Evolutionary conservation across 306 rosid species (phyloP).

Genomic region (Castanea sativa): DNA sequence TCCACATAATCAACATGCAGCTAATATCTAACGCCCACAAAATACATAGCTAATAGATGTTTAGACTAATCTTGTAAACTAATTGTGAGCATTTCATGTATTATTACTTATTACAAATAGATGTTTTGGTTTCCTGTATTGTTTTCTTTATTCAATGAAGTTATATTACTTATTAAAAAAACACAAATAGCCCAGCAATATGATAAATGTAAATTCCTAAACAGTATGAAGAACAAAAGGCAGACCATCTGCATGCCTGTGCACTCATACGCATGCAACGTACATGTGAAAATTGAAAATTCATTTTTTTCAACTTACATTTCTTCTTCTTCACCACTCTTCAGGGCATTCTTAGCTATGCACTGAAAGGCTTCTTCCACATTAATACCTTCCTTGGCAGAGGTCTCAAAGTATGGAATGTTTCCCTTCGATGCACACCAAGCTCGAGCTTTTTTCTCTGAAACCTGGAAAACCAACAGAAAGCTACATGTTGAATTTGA

Average conservation of each 20-base stretch:
- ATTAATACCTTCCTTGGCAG: conserved; percentile 96
- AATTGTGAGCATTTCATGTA: background rate
- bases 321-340: conserved; percentile 97
- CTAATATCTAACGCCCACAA: background rate
- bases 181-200: background rate
- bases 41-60: background rate
- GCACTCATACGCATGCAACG: background rate
- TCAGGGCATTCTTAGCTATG: conserved; percentile 93
- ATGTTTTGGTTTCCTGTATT: too few species aligned
- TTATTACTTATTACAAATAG: too few species aligned
- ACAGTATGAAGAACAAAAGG: background rate
- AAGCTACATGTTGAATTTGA: background rate
- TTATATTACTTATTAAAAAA: background rate
- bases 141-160: too few species aligned
- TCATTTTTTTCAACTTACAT: conserved; percentile 61
- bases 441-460: conserved; percentile 96
- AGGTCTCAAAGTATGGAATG: conserved; percentile 97
- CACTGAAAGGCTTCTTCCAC: conserved; percentile 98
- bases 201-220: background rate
- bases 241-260: background rate
- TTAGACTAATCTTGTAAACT: background rate
- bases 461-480: conserved; percentile 53
- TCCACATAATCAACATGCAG: background rate
- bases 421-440: conserved; percentile 99
- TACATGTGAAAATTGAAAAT: conserved; percentile 18